Evolutionary conservation across 225 moss, liverwort and hornwort species (phyloP).

Genomic region (Pseudoscleropodium purum): DNA sequence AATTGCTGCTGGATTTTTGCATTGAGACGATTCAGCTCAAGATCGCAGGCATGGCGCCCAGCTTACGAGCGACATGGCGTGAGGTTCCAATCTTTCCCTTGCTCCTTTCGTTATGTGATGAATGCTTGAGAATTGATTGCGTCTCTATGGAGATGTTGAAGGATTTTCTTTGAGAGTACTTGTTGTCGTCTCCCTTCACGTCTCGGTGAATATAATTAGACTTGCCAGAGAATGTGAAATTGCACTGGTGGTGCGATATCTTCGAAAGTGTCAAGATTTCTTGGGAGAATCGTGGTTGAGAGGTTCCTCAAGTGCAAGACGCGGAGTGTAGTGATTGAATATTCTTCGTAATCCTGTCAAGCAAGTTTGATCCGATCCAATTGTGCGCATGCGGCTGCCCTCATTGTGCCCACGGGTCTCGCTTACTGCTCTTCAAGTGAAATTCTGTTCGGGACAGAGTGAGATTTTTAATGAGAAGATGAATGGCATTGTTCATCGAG

Average conservation of each 20-base stretch:
- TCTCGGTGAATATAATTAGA: background rate
- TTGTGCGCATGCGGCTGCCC: background rate
- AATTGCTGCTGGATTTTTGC: background rate
- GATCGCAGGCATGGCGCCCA: conserved; percentile 2
- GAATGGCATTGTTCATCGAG: background rate
- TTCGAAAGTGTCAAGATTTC: background rate
- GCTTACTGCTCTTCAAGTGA: background rate
- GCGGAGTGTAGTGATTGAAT: background rate
- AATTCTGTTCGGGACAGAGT: background rate
- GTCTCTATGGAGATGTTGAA: background rate
- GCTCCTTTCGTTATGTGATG: background rate
- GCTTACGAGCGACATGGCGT: conserved; percentile 8
- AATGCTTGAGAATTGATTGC: background rate
- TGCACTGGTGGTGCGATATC: background rate
- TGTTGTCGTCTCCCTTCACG: background rate
- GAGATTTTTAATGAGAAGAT: background rate
- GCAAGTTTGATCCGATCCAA: background rate
- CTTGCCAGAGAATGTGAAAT: background rate
- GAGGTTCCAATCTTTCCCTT: conserved; percentile 1
- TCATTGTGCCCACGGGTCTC: background rate
- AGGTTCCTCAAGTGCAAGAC: background rate
- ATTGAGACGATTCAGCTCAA: background rate
- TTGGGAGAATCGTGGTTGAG: background rate
- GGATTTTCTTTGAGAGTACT: background rate
- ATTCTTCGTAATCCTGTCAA: background rate